Conservation (phyloP, 305 asterid genomes). For the Fraxinus albicans region DNA sequence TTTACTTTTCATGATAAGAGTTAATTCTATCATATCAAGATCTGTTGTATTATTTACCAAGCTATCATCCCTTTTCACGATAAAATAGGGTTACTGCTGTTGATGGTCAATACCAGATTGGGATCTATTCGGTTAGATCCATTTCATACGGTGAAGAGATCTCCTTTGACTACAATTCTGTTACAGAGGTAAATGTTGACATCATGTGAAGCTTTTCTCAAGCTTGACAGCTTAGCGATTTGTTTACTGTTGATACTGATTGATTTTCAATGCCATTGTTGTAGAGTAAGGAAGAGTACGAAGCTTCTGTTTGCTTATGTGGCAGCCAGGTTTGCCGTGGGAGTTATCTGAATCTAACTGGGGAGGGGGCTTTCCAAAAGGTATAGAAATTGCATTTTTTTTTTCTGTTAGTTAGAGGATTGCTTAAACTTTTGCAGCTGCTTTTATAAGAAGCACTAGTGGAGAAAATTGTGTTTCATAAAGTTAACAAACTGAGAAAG, state of each 20-base stretch:
- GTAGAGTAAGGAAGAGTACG: constrained; percentile 99
- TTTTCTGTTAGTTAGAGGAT: constrained; percentile 13
- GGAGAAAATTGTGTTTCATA: background rate
- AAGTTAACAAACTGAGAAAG: background rate
- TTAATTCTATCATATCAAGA: background rate
- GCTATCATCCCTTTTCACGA: constrained; percentile 26
- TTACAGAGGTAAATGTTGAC: constrained; percentile 78
- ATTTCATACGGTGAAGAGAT: constrained; percentile 96
- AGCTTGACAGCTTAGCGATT: constrained; percentile 13
- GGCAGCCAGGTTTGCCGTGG: constrained; percentile 99
- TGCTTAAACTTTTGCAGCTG: background rate
- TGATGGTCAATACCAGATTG: constrained; percentile 98
- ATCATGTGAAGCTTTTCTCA: constrained; percentile 11
- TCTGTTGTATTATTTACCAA: background rate
- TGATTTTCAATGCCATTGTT: constrained; percentile 23
- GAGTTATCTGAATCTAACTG: constrained; percentile 87
- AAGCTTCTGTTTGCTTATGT: constrained; percentile 97
- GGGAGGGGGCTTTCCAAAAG: constrained; percentile 97
- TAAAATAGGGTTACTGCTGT: constrained; percentile 93
- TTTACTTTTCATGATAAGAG: background rate
- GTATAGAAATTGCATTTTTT: constrained; percentile 36
- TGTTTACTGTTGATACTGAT: constrained; percentile 16
- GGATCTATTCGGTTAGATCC: constrained; percentile 86
- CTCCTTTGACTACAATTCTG: constrained; percentile 96
- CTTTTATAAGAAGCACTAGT: background rate